Conservation (phyloP, 2,329 filamentous ascomycete genomes). For the Phialemonium atrogriseum region DNA sequence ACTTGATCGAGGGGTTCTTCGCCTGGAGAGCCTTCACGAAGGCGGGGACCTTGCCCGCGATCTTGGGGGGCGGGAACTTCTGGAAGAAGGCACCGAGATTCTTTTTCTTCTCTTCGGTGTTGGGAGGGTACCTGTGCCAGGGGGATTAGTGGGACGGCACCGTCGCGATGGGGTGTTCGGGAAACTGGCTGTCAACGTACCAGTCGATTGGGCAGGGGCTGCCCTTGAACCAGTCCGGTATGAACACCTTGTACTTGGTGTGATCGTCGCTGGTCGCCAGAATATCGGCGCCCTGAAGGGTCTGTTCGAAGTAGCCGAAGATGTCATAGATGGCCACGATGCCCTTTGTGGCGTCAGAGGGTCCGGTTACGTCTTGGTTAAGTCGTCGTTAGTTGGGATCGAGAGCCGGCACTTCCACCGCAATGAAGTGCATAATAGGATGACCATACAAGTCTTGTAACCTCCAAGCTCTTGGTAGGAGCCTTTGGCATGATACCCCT, state of each 20-base stretch:
- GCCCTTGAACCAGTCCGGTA: conserved; percentile 87
- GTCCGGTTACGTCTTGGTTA: conserved; percentile 39
- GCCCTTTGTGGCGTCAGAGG: conserved; percentile 42
- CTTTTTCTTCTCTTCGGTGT: conserved; percentile 56
- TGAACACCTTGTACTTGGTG: conserved; percentile 75
- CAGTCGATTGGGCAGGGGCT: conserved; percentile 49
- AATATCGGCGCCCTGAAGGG: conserved; percentile 62
- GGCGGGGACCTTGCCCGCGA: conserved; percentile 42
- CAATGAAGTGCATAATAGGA: background rate
- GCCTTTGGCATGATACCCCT: conserved; percentile 36
- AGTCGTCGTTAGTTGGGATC: too few species aligned
- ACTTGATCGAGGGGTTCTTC: conserved; percentile 45
- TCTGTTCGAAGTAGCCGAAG: conserved; percentile 64
- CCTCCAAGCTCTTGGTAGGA: conserved; percentile 34
- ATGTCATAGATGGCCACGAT: conserved; percentile 59
- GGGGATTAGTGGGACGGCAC: too few species aligned
- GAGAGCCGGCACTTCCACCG: background rate
- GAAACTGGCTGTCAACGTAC: too few species aligned
- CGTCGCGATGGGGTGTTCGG: conserved; percentile 5
- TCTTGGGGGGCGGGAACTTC: conserved; percentile 37
- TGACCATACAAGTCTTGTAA: conserved; percentile 34
- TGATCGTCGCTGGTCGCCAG: conserved; percentile 45
- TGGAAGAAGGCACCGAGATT: conserved; percentile 50
- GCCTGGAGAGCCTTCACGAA: conserved; percentile 44
- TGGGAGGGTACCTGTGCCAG: conserved; percentile 51